Evolutionary conservation across 495 filamentous ascomycete species (phyloP), one percentile per base, ranked within the genome.

Genomic region (Poronia punctata): DNA sequence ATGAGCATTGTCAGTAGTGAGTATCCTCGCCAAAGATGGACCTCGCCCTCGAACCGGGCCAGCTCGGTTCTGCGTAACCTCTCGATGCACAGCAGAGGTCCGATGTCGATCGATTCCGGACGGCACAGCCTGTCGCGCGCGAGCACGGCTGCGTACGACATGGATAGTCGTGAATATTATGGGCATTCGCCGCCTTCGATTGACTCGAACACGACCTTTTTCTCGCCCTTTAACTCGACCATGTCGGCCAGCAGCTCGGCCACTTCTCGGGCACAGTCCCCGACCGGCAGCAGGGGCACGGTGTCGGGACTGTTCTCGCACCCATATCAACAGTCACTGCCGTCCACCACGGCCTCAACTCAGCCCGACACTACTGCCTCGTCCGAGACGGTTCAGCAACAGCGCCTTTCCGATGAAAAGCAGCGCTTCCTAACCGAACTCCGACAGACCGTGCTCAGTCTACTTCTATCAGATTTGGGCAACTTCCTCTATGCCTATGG

Each of bases 381-480:
- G 4, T 74, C 74, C 0, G 76, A 79, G 35, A 79, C 78, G 1
- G 65, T 77, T 12, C 74, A 71, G 51, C 63, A 79, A 38, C 71
- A 74, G 44, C 66, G 67, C 25, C 49, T 67, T 8, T 65, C 65
- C 6, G 68, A 71, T 35, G 70, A 70, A 33, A 78, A 76, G 50
- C 57, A 70, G 11, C 65, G 74, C 16, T 95, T 95, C 65, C 68
- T 94, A 26, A 66, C 76, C 2, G 82, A 86, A 11, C 66, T 95
- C 22, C 80, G 81, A 52, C 84, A 87, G 53, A 83, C 79, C 1
- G 63, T 96, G 38, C 87, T 82, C 10, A 88, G 87, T 48, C 66
- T 98, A 20, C 70, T 98, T 7, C 65, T 97, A 22, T 96, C 89
- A 45, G 92, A 98, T 61, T 70, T 98, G 11, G 86, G 88, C 7